These are phyloP conservation scores for Fusarium compactum DNA, from an alignment of 2,329 filamentous ascomycete genomes.

Conservation along the genomic window DNA sequence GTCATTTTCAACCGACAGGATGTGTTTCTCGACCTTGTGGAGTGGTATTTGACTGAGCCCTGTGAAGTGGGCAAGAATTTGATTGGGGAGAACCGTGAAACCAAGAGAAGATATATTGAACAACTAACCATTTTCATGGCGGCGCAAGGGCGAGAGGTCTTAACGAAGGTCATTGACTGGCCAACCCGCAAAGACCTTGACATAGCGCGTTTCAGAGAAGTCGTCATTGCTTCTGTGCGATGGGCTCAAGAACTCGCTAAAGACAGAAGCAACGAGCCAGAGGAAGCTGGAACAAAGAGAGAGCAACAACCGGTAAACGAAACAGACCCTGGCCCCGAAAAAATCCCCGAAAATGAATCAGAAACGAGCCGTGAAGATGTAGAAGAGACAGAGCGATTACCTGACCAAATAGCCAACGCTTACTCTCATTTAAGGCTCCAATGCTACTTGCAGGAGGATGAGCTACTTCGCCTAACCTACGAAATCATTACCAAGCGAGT, in stretches of 20 bases:
- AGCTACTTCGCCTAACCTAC: fast-evolving
- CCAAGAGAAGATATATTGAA: neutral
- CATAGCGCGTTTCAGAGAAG: neutral
- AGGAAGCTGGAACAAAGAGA: fast-evolving
- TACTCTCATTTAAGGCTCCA: fast-evolving
- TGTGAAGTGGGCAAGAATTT: neutral
- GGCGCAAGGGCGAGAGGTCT: neutral
- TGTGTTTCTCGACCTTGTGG: neutral
- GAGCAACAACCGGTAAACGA: too few relatives aligned
- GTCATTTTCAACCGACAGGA: neutral
- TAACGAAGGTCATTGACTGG: neutral
- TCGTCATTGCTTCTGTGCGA: neutral
- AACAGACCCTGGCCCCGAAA: too few relatives aligned
- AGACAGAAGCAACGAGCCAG: too few relatives aligned
- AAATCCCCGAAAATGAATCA: too few relatives aligned
- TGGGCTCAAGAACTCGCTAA: neutral
- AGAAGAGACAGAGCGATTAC: too few relatives aligned
- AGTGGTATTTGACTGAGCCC: neutral
- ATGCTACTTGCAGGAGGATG: too few relatives aligned
- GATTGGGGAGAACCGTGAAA: neutral
- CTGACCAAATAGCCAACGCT: too few relatives aligned
- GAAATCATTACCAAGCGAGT: too few relatives aligned
- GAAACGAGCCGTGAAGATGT: too few relatives aligned
- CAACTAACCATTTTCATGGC: neutral
- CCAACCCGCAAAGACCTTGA: neutral